These are phyloP conservation scores for Malassezia equina DNA, from an alignment of 1,284 basidiomycete species.

Conservation along the genomic window DNA sequence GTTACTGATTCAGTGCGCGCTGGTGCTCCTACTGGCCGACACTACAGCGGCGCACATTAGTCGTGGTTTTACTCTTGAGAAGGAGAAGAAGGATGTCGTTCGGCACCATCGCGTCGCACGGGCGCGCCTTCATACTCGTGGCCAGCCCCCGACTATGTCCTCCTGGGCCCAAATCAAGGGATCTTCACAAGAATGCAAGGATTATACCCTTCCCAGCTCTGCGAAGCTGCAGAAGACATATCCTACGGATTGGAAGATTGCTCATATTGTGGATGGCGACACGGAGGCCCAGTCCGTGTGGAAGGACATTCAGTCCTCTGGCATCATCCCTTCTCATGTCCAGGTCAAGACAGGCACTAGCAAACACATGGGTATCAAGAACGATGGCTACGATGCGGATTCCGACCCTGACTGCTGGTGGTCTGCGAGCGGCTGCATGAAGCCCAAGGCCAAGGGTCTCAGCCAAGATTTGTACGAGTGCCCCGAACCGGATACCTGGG, in stretches of 20 bases:
- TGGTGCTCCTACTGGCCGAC: neutral
- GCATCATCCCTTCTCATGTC: slow-evolving; percentile 9
- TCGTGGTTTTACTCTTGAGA: neutral
- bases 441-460: slow-evolving; percentile 39
- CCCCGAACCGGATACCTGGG: slow-evolving; percentile 53
- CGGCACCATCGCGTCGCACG: neutral
- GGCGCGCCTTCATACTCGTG: neutral
- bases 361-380: slow-evolving; percentile 7
- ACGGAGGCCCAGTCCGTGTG: neutral
- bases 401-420: slow-evolving; percentile 43
- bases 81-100: neutral
- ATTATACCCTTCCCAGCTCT: neutral
- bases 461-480: slow-evolving; percentile 48
- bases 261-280: slow-evolving; percentile 6
- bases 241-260: slow-evolving; percentile 23
- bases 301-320: slow-evolving; percentile 15
- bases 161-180: neutral
- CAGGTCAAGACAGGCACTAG: slow-evolving; percentile 29
- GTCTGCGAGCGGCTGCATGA: slow-evolving; percentile 33
- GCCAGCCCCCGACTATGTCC: neutral
- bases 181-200: neutral
- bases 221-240: slow-evolving; percentile 19
- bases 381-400: slow-evolving; percentile 15
- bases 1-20: neutral
- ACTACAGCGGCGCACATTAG: neutral